Conservation (phyloP, 2,329 filamentous ascomycete genomes). For the Trichoderma atrobrunneum region DNA sequence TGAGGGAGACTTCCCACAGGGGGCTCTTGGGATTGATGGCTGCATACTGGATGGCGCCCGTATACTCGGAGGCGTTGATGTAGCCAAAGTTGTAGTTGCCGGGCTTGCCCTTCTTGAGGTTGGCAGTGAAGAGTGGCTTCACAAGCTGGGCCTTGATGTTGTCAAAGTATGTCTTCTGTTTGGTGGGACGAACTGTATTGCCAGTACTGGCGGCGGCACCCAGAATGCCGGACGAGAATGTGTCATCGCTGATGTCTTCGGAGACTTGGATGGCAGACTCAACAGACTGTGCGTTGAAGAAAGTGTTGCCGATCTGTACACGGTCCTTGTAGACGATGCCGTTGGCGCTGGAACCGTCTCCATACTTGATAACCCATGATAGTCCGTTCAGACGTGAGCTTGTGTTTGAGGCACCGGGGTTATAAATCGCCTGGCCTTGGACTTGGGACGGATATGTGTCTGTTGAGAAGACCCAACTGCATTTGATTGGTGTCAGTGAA, state of each 20-base stretch:
- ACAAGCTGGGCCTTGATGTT: conserved; percentile 32
- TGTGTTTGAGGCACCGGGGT: conserved; percentile 43
- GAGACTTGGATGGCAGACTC: conserved; percentile 62
- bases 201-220: conserved; percentile 33
- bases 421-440: conserved; percentile 56
- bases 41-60: conserved; percentile 54
- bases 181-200: conserved; percentile 35
- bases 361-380: conserved; percentile 62
- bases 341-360: conserved; percentile 60
- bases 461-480: conserved; percentile 67
- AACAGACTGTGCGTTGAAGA: conserved; percentile 60
- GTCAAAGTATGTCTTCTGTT: conserved; percentile 36
- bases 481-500: conserved; percentile 26
- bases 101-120: conserved; percentile 32
- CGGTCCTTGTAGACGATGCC: conserved; percentile 66
- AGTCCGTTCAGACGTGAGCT: conserved; percentile 40
- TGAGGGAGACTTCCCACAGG: conserved; percentile 61
- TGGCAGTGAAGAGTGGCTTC: conserved; percentile 38
- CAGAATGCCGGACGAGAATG: conserved; percentile 37
- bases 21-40: conserved; percentile 50
- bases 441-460: conserved; percentile 49
- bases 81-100: conserved; percentile 43
- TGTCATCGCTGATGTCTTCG: conserved; percentile 34
- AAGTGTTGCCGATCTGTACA: conserved; percentile 59
- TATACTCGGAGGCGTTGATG: conserved; percentile 57